Base-by-base conservation (phyloP, 2,329 filamentous ascomycete genomes). In the Cladorrhinum sp. region DNA sequence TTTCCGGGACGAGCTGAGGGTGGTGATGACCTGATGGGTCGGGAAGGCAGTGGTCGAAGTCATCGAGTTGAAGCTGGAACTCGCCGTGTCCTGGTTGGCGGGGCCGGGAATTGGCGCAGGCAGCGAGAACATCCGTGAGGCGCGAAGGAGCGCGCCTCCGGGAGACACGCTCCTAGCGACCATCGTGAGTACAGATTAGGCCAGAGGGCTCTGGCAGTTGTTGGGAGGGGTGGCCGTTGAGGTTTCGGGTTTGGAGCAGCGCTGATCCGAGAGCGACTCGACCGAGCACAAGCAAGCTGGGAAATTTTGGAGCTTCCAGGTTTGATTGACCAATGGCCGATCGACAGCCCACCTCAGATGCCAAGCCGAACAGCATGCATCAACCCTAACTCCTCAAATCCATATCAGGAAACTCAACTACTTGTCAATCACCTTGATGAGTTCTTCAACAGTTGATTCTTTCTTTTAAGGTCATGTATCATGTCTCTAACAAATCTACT, bases 111-210 rank as follows among this genome's bases (percentile, higher is more conserved):
- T 82, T 22, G 91, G 85, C 61, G 85, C 82, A 13, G 93, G 93
- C 59, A 98, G 81, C 23, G 93, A 89, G 78, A 98, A 98, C 68
- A 98, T 83, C 67, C 93, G 90, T 61, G 93, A 98, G 62, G 87
- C 85, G 74, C 93, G 88, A 71, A 98, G 83, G 67, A 98, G 83
- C 68, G 83, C 81, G 65, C 80, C 85, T 71, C 86, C 86, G 60
- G 86, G 85, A 65, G 85, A 86, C 69, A 86, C 61, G 59, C 64
- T 64, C 58, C 67, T 64, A 61, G 67, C 58, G 58, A 71, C 65
- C 72, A 74, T 75, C 32, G 65, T 65, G 56, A 57, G 18, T 23
- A 53, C 54, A 36, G 36, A 45, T 52, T 50, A 24, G 50, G 48
- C 61, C 59, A 36, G 38, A 32, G 55, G 57, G 58, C 53, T 50